phyloP scores from a whole-genome alignment of 306 rosid genomes.

The Rosa lucieae region DNA sequence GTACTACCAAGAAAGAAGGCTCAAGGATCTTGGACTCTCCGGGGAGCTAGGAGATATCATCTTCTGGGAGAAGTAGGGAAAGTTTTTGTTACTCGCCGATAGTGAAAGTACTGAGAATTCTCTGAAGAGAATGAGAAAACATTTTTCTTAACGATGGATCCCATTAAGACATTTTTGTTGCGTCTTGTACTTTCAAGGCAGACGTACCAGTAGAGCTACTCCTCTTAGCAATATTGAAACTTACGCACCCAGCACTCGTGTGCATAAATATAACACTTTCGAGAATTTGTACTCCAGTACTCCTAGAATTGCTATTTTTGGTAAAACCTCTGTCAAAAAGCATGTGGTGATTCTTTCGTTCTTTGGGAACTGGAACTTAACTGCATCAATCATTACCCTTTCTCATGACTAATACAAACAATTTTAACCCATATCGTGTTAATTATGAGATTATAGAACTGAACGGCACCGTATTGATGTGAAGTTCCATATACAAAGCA shows the following conservation, averaged over 20 bases:
- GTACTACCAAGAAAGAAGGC: conserved; percentile 92
- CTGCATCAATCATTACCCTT: not conserved
- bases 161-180: not conserved
- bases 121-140: not conserved
- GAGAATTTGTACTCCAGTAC: not conserved
- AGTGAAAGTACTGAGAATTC: not conserved
- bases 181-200: not conserved
- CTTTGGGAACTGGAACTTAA: not conserved
- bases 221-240: not conserved
- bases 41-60: conserved; percentile 84
- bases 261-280: not conserved
- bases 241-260: not conserved
- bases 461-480: conserved; percentile 9
- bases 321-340: not conserved
- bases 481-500: not conserved
- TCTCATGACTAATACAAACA: not conserved
- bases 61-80: conserved; percentile 59
- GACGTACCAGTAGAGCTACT: not conserved
- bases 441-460: conserved; percentile 16
- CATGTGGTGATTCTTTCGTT: not conserved
- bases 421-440: not conserved
- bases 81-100: not conserved
- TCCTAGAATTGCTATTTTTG: not conserved
- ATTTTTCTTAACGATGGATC: not conserved
- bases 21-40: conserved; percentile 91